These are phyloP conservation scores for Botrytis medusae DNA, from an alignment of 2,329 filamentous ascomycete species.

Conservation along the genomic window DNA sequence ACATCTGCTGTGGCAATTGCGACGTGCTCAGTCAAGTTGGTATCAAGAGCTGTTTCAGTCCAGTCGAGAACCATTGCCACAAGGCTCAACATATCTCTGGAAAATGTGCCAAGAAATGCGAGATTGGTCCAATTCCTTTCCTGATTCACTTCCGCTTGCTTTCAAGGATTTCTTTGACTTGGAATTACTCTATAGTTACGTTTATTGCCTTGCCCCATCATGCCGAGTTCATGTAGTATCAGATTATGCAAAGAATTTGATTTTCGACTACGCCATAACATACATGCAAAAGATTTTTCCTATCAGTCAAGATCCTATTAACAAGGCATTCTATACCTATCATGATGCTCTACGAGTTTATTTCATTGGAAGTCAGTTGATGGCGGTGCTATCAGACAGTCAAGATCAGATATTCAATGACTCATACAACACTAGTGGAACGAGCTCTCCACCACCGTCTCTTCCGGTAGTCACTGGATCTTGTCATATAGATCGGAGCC, in stretches of 20 bases:
- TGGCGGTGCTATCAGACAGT: slow-evolving; percentile 59
- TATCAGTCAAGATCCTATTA: slow-evolving; percentile 58
- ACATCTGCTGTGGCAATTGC: slow-evolving; percentile 75
- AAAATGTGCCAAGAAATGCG: slow-evolving; percentile 73
- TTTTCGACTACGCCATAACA: slow-evolving; percentile 83
- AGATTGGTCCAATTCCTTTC: slow-evolving; percentile 78
- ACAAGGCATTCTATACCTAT: slow-evolving; percentile 74
- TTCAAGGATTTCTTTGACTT: slow-evolving; percentile 80
- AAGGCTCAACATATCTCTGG: slow-evolving; percentile 72
- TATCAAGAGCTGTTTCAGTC: slow-evolving; percentile 87
- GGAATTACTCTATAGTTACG: slow-evolving; percentile 86
- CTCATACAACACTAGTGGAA: slow-evolving; percentile 34
- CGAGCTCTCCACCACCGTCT: slow-evolving; percentile 51
- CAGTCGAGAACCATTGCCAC: slow-evolving; percentile 64
- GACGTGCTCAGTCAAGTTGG: slow-evolving; percentile 83
- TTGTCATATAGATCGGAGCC: slow-evolving; percentile 56
- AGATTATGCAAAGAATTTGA: slow-evolving; percentile 73
- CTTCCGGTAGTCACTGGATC: slow-evolving; percentile 44
- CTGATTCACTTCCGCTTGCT: slow-evolving; percentile 60
- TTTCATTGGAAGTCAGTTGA: slow-evolving; percentile 66
- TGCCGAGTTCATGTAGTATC: slow-evolving; percentile 69
- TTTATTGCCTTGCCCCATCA: slow-evolving; percentile 84
- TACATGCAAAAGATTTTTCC: slow-evolving; percentile 75
- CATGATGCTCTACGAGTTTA: slow-evolving; percentile 84
- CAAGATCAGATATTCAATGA: slow-evolving; percentile 56